These are phyloP conservation scores for Lentinula sp. DNA, from an alignment of 768 basidiomycete species.

Conservation along the genomic window DNA sequence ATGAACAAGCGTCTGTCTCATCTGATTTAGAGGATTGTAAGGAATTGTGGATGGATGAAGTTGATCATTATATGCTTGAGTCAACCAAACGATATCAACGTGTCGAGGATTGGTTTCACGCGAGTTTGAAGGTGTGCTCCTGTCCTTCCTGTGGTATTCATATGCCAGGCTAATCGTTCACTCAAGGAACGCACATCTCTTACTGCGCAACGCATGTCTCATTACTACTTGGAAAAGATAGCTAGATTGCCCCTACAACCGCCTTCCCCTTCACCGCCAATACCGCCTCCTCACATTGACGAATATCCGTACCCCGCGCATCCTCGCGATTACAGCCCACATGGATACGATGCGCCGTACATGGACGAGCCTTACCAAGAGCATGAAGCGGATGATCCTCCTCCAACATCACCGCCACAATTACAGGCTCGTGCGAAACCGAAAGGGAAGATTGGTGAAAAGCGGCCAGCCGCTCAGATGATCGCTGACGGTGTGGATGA, in stretches of 20 bases:
- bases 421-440: slow-evolving; percentile 24
- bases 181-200: slow-evolving; percentile 62
- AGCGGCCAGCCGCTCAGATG: slow-evolving; percentile 42
- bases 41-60: slow-evolving; percentile 70
- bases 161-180: neutral
- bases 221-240: slow-evolving; percentile 48
- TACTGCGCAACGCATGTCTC: slow-evolving; percentile 55
- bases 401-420: slow-evolving; percentile 9
- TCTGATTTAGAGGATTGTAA: slow-evolving; percentile 81
- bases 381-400: neutral
- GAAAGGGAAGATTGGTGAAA: slow-evolving; percentile 38
- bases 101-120: slow-evolving; percentile 70
- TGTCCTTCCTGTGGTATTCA: neutral
- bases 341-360: neutral
- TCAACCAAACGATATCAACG: slow-evolving; percentile 70
- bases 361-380: neutral
- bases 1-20: slow-evolving; percentile 47
- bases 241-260: slow-evolving; percentile 36
- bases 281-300: neutral
- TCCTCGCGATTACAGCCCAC: neutral
- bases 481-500: slow-evolving; percentile 59
- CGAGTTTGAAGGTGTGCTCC: slow-evolving; percentile 51
- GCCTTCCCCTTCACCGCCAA: slow-evolving; percentile 19
- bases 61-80: slow-evolving; percentile 63
- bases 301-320: slow-evolving; percentile 1